Base-by-base conservation (phyloP, 176 grass and related monocot genomes). In the Juncus effusus region DNA sequence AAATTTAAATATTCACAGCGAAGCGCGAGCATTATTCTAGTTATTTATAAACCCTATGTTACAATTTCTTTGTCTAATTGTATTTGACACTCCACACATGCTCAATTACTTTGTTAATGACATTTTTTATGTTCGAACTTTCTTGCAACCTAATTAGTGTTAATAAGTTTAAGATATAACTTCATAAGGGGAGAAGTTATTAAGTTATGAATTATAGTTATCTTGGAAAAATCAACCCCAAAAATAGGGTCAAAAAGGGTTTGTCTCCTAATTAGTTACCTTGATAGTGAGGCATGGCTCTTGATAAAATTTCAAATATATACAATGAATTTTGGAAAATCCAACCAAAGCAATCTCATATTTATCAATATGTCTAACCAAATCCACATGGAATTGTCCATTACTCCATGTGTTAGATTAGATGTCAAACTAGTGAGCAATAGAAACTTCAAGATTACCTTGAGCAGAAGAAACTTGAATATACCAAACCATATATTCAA, bases 311-410 rank as follows among this genome's bases (percentile, higher is more conserved):
- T 37, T n/a, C 16, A 28, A 13, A 70, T 51, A n/a, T 71, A 58
- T 71, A 71, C 39, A 71, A 42, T 45, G 68, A 59, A 59, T 58
- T 52, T 39, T 40, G 41, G 62, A 8, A 56, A 56, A 69, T 69
- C 66, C 66, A 69, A 56, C 54, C 36, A 69, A 69, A 69, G 37
- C 6, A 55, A 51, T 54, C 50, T 40, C 13, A 42, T 45, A 38
- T 44, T 68, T 54, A 56, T 40, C 19, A 13, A 54, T 5, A 4
- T 56, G 50, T 69, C 65, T 13, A 6, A 40, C 7, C 13, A 53
- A 67, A 49, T 36, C 16, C 40, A 28, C 19, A 1, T 28, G 19
- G 19, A 52, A 52, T 52, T 40, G 15, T 7, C 50, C 15, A 67
- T 3, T 10, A 49, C 36, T 51, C 51, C 66, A 69, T 52, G 56